Evolutionary conservation across 176 grass and related monocot species (phyloP).

Genomic region (Hyparrhenia diplandra): DNA sequence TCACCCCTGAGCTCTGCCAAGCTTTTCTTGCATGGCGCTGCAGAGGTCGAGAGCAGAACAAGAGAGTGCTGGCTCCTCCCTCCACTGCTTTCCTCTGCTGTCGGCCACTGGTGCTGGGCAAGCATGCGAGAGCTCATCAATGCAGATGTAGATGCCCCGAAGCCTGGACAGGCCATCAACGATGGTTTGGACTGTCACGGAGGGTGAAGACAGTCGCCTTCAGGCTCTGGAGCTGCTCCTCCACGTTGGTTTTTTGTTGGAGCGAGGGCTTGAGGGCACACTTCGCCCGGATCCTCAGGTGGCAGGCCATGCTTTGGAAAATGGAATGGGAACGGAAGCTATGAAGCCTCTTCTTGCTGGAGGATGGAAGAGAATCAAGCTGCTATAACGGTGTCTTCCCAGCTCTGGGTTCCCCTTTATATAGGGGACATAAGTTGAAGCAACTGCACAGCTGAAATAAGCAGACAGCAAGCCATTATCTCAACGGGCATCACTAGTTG

Average conservation of each 20-base stretch:
- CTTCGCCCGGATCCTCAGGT: not conserved
- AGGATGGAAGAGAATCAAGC: not conserved
- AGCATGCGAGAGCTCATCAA: constrained; percentile 28
- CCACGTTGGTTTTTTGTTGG: not conserved
- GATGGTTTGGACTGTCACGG: not conserved
- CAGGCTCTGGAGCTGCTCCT: constrained; percentile 14
- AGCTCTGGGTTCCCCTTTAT: not conserved
- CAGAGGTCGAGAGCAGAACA: constrained; percentile 44
- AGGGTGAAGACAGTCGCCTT: constrained; percentile 3
- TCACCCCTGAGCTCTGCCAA: constrained; percentile 26
- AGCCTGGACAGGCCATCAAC: not conserved
- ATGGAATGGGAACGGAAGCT: not conserved
- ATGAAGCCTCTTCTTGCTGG: not conserved
- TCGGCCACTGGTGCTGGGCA: constrained; percentile 33
- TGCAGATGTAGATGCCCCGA: constrained; percentile 19
- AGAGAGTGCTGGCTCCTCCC: constrained; percentile 43
- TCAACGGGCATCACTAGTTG: not conserved
- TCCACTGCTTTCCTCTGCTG: constrained; percentile 51
- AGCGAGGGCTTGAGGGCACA: constrained; percentile 10
- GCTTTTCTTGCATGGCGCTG: constrained; percentile 22
- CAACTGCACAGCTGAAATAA: not conserved
- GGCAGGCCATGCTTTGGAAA: constrained; percentile 4
- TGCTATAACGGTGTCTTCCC: not conserved
- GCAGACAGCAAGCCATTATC: constrained; percentile 6
- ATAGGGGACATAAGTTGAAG: not conserved